Base-by-base conservation (phyloP, 345 rosid genomes). In the Durio zibethinus region DNA sequence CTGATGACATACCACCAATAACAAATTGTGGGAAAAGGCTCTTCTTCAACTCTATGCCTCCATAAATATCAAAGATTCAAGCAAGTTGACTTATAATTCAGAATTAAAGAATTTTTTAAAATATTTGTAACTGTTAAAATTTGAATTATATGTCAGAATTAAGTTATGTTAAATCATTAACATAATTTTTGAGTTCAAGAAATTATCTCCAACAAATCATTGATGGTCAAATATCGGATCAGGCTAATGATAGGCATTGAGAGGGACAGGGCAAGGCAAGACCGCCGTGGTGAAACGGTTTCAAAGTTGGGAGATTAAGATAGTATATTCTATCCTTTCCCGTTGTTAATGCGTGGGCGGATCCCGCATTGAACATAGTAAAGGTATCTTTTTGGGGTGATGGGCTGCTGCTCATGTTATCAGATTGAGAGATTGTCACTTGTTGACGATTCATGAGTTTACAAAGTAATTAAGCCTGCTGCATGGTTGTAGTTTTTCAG, bases 371-470 rank as follows among this genome's bases (percentile, higher is more conserved):
- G 56, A 69, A 69, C 56, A 47, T 45, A 45, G 53, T 5, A 40
- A 9, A 31, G 73, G 38, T 69, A 69, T 47, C 57, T 29, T 69
- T 47, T 16, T 69, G 73, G 54, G 52, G 73, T 25, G 23, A 69
- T 69, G 56, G 36, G 11, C 52, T 5, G 56, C 56, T 23, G 33
- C 38, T 16, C 27, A 48, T 69, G n/a, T 14, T 67, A 12, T 25
- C 6, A 68, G 73, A 68, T 67, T 40, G 31, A 11, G 27, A 4
- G 14, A 18, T 40, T 42, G 29, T 21, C 72, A 67, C 20, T 27
- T 11, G 52, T 21, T 23, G 31, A 56, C 23, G 18, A 43, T 43
- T 68, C 9, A 43, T 43, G n/a, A 25, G 54, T 68, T 20, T 23
- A 43, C 52, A 42, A 10, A 27, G 3, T 27, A 60, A 60, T 1